Evolutionary conservation across 1,139 yeast species (phyloP), one percentile per base, ranked within the genome.

Genomic region (Pichia sp.): DNA sequence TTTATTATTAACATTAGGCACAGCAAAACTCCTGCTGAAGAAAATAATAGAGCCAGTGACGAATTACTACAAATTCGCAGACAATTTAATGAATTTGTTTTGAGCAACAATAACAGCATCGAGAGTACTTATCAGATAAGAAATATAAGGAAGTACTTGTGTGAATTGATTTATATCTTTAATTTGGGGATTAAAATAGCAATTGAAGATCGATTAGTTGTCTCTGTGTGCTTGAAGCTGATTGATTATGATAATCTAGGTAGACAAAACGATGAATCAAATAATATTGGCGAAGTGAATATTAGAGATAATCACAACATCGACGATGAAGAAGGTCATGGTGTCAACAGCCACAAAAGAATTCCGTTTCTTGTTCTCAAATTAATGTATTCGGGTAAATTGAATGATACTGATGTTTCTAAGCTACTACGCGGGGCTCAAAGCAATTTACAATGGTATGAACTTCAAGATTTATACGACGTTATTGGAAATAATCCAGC

Each of bases 1-100:
- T 92, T 92, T 70, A 87, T 92, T 52, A 79, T 90, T 40, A 97
- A 90, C 61, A 66, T 92, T 43, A 71, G 97, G 43, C 79, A 84
- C 52, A 71, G 90, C 7, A 76, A 79, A 49, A 83, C 85, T 37
- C 66, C 72, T 37, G 85, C 81, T 44, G 88, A 85, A 43, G 97
- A 90, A 57, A 76, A 74, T 40, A 79, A 76, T 52, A 73, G 97
- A 40, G 81, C 92, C 54, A 85, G 83, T 52, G 67, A 80, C 3
- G 98, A 92, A 62, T 69, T 92, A 55, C 82, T 84, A 45, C 86
- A 86, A 60, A 85, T 92, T 45, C 85, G 85, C 49, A 72, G 77
- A 49, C 88, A 87, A 36, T 49, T 59, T n/a, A n/a, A 11, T 26
- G 23, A 27, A 36, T 29, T 8, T 3, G 5, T 27, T 7, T 23